These are phyloP conservation scores for Oldenlandia corymbosa DNA, from an alignment of 257 asterid genomes.

Conservation along the genomic window DNA sequence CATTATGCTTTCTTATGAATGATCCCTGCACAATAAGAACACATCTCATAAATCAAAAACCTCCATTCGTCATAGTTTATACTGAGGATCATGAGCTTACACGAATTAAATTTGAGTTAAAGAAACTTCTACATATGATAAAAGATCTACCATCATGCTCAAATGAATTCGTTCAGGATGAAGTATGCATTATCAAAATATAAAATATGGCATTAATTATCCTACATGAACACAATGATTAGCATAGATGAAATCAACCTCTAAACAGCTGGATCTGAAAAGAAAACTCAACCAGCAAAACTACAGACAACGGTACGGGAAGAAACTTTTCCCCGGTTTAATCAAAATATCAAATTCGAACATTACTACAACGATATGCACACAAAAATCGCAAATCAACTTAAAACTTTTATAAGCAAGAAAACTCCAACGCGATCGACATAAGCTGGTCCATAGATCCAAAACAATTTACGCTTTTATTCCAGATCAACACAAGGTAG, in stretches of 20 bases:
- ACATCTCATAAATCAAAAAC: not conserved
- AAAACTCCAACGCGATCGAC: not conserved
- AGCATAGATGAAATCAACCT: not conserved
- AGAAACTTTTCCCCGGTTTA: not conserved
- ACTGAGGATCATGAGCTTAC: no score
- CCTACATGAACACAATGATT: not conserved
- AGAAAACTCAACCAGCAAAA: not conserved
- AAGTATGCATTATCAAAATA: not conserved
- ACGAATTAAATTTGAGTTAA: no score
- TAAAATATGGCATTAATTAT: not conserved
- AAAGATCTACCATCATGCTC: no score
- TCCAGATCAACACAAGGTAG: conserved; percentile 19
- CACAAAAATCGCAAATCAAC: not conserved
- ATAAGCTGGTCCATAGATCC: conserved; percentile 4
- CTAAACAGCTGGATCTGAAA: conserved; percentile 7
- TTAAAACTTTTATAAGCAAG: not conserved
- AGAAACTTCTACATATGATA: no score
- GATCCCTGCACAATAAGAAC: conserved; percentile 26
- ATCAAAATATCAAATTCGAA: not conserved
- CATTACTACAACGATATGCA: not conserved
- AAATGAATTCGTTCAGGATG: no score
- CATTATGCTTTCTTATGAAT: conserved; percentile 42
- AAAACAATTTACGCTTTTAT: conserved; percentile 1
- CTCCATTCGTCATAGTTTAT: no score
- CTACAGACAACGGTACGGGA: not conserved